Evolutionary conservation across 371 early-diverging fungal genomes (phyloP).

Genomic region (Zychaea mexicana): DNA sequence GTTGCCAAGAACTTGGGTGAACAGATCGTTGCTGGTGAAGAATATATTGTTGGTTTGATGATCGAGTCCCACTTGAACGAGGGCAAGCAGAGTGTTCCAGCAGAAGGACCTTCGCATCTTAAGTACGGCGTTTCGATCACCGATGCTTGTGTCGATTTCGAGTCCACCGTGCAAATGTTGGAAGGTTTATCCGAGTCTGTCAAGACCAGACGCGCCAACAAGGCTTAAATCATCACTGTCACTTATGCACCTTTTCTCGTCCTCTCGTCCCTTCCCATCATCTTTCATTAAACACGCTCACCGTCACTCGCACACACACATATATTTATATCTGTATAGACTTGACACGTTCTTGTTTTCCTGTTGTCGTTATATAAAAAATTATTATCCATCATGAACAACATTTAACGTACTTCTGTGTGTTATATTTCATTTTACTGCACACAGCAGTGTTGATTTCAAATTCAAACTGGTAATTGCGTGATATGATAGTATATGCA

Average conservation of each 20-base stretch:
- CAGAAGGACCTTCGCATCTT: conserved; percentile 63
- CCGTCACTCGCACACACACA: no score
- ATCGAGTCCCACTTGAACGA: conserved; percentile 89
- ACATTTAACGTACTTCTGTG: no score
- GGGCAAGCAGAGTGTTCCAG: conserved; percentile 77
- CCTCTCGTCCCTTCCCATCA: no score
- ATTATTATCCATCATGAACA: no score
- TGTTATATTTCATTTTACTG: no score
- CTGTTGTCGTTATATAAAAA: no score
- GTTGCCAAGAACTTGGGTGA: conserved; percentile 53
- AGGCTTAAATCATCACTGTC: conserved; percentile 6
- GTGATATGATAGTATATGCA: no score
- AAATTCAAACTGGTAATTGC: no score
- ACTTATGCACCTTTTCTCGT: not conserved
- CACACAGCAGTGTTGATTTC: no score
- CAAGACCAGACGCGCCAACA: conserved; percentile 33
- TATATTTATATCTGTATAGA: no score
- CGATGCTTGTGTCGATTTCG: conserved; percentile 82
- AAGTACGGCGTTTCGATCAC: conserved; percentile 85
- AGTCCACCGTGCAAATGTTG: conserved; percentile 72
- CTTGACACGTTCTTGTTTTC: no score
- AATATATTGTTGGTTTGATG: conserved; percentile 86
- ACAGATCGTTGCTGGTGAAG: conserved; percentile 67
- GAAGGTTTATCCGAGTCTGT: conserved; percentile 72
- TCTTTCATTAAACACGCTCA: no score